phyloP scores from a whole-genome alignment of 2,329 filamentous ascomycete species.

The Parastagonospora nodorum region DNA sequence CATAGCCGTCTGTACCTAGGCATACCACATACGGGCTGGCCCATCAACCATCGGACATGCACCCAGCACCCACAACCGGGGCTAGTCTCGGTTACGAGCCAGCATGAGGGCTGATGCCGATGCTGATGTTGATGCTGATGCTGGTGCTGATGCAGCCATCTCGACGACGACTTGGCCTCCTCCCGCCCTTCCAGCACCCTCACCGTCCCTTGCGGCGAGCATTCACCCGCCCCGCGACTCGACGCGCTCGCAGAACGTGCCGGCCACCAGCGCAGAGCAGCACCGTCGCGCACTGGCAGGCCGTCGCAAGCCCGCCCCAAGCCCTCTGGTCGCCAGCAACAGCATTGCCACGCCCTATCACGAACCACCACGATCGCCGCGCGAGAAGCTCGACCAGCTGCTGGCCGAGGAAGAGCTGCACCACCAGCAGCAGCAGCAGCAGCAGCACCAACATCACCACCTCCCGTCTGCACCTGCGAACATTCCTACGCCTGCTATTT shows the following conservation, averaged over 20 bases:
- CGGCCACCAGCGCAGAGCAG: conserved; percentile 23
- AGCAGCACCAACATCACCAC: neutral
- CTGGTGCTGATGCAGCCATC: conserved; percentile 15
- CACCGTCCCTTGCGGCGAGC: conserved; percentile 37
- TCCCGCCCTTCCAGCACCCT: conserved; percentile 2
- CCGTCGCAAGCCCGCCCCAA: conserved; percentile 33
- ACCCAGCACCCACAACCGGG: no score
- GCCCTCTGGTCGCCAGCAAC: conserved; percentile 30
- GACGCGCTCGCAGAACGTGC: conserved; percentile 25
- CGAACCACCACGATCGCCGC: conserved; percentile 43
- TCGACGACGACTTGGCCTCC: conserved; percentile 1
- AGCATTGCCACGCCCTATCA: conserved; percentile 26
- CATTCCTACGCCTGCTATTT: no score
- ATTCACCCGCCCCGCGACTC: conserved; percentile 38
- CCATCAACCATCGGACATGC: conserved; percentile 20
- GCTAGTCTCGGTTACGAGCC: conserved; percentile 40
- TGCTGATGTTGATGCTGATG: conserved; percentile 32
- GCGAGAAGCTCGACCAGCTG: conserved; percentile 47
- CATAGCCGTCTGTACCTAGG: neutral
- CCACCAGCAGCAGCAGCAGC: conserved; percentile 4
- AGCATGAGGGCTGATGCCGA: conserved; percentile 32
- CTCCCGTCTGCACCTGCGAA: no score
- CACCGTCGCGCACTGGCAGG: conserved; percentile 4
- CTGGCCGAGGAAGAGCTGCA: conserved; percentile 39
- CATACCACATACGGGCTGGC: neutral